These are phyloP conservation scores for Diaporthe vexans DNA, from an alignment of 2,329 filamentous ascomycete genomes.

Conservation along the genomic window DNA sequence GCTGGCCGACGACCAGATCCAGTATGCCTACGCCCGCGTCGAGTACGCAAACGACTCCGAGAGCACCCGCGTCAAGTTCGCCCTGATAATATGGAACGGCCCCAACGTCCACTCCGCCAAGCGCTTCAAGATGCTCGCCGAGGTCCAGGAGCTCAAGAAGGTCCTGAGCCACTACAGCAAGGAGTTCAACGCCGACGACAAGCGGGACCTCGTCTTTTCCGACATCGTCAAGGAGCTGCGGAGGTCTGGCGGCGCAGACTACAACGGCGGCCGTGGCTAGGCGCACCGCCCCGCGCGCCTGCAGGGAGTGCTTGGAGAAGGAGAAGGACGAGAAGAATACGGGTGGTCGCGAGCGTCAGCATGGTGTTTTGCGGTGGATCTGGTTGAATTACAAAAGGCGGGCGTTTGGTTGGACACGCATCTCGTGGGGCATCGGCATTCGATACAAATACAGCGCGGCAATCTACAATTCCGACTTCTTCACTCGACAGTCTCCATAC, in stretches of 20 bases:
- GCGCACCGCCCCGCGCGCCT: background rate
- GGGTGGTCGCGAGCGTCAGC: constrained; percentile 29
- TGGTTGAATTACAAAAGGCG: constrained; percentile 21
- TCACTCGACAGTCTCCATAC: background rate
- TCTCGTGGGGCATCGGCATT: constrained; percentile 33
- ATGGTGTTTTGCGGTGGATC: constrained; percentile 27
- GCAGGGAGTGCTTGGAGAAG: background rate
- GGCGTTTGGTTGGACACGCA: constrained; percentile 32
- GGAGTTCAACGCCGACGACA: constrained; percentile 73
- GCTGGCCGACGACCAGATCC: constrained; percentile 72
- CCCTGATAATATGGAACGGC: constrained; percentile 78
- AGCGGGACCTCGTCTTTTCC: constrained; percentile 71
- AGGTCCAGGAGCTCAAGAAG: constrained; percentile 66
- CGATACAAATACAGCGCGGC: constrained; percentile 34
- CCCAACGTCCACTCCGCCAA: constrained; percentile 55
- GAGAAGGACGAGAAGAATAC: background rate
- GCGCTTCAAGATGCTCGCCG: constrained; percentile 44
- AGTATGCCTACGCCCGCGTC: constrained; percentile 76
- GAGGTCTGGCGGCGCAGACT: constrained; percentile 78
- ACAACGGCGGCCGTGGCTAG: constrained; percentile 74
- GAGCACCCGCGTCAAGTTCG: constrained; percentile 77
- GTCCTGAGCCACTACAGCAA: constrained; percentile 76
- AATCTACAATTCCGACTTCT: constrained; percentile 25
- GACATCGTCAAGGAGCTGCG: constrained; percentile 73
- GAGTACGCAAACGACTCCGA: constrained; percentile 81